Evolutionary conservation across 106 monocot species (phyloP).

Genomic region (Xerophyta viscosa): DNA sequence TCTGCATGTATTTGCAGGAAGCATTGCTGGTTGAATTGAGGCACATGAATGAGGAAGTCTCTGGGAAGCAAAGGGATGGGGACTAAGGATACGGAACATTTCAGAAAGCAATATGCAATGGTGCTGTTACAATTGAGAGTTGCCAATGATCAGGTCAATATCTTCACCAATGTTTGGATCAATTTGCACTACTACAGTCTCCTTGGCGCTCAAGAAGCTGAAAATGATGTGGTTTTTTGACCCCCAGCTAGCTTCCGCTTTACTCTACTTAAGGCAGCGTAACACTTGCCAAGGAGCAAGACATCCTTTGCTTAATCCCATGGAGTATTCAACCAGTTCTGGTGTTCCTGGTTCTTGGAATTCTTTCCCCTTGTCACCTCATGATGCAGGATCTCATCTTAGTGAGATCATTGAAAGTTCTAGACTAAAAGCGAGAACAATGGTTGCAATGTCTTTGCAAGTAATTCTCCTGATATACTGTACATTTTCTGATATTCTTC

Average conservation of each 20-base stretch:
- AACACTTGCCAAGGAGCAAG: background rate
- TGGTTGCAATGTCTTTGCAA: background rate
- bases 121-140: background rate
- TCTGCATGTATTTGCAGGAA: slow-evolving; percentile 35
- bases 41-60: slow-evolving; percentile 93
- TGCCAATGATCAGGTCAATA: background rate
- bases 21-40: slow-evolving; percentile 75
- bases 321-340: background rate
- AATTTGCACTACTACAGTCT: background rate
- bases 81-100: slow-evolving; percentile 59
- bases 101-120: background rate
- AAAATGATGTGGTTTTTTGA: background rate
- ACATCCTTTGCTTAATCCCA: background rate
- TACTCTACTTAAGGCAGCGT: background rate
- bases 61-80: slow-evolving; percentile 58
- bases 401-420: background rate
- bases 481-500: no score
- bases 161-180: background rate
- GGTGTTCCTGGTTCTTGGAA: background rate
- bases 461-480: background rate
- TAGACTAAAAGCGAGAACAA: background rate
- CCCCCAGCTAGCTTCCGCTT: background rate
- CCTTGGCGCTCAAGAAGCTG: background rate
- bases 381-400: background rate
- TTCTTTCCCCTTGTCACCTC: background rate